These are phyloP conservation scores for Dactylellina parvicollis DNA, from an alignment of 2,329 filamentous ascomycete genomes.

Conservation along the genomic window DNA sequence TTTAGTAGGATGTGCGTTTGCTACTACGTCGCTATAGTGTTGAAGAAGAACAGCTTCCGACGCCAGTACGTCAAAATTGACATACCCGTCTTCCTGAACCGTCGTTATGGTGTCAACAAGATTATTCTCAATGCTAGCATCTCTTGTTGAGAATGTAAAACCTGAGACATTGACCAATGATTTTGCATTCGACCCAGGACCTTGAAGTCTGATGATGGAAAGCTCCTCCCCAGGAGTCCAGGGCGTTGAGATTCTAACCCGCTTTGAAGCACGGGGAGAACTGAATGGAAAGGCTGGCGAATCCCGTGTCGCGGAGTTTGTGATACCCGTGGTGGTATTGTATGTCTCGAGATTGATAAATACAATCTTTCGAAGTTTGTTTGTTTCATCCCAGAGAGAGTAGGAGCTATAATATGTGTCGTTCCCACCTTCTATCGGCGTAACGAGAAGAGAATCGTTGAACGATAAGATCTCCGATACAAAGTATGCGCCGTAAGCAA, in stretches of 20 bases:
- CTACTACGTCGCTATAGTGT: slow-evolving; percentile 21
- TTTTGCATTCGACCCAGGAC: slow-evolving; percentile 40
- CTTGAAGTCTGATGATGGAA: slow-evolving; percentile 36
- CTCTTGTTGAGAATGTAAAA: slow-evolving; percentile 30
- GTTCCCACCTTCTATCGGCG: slow-evolving; percentile 17
- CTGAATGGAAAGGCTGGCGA: slow-evolving; percentile 13
- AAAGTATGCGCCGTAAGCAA: slow-evolving; percentile 46
- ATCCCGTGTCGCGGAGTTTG: slow-evolving; percentile 15
- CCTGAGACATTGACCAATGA: slow-evolving; percentile 36
- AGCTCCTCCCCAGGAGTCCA: slow-evolving; percentile 31
- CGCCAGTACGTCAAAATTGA: slow-evolving; percentile 29
- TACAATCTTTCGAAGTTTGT: slow-evolving; percentile 37
- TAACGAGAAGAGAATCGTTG: slow-evolving; percentile 26
- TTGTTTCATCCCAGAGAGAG: slow-evolving; percentile 37
- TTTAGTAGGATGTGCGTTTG: slow-evolving; percentile 41
- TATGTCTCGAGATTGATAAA: slow-evolving; percentile 39
- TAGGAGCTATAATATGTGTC: slow-evolving; percentile 46
- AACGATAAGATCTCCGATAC: slow-evolving; percentile 38
- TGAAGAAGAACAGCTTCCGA: slow-evolving; percentile 41
- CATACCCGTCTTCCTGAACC: slow-evolving; percentile 18
- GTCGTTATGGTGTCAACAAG: slow-evolving; percentile 34
- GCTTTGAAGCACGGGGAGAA: slow-evolving; percentile 19
- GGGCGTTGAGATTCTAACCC: slow-evolving; percentile 26
- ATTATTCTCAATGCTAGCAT: slow-evolving; percentile 17
- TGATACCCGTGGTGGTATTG: slow-evolving; percentile 18